phyloP scores from a whole-genome alignment of 2,329 filamentous ascomycete genomes.

The Trichoderma guizhouense region DNA sequence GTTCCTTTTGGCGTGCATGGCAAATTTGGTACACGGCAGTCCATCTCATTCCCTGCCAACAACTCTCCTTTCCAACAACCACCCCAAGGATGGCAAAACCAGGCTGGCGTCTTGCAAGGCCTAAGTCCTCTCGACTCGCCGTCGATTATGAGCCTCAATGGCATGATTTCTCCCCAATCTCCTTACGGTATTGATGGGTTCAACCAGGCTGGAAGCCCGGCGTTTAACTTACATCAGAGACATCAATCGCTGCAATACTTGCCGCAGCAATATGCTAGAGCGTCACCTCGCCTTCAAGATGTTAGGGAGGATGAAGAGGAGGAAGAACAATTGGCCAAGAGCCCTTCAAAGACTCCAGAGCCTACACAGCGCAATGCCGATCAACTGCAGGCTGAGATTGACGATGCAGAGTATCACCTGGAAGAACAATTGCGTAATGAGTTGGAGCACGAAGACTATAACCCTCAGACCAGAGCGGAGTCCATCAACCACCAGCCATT shows the following conservation, averaged over 20 bases:
- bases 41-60: slow-evolving; percentile 62
- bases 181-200: slow-evolving; percentile 57
- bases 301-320: slow-evolving; percentile 72
- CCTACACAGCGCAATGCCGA: slow-evolving; percentile 50
- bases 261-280: slow-evolving; percentile 51
- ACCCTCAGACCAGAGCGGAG: slow-evolving; percentile 52
- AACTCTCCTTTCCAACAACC: slow-evolving; percentile 65
- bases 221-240: slow-evolving; percentile 49
- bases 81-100: slow-evolving; percentile 57
- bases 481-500: slow-evolving; percentile 26
- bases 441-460: slow-evolving; percentile 74
- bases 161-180: slow-evolving; percentile 61
- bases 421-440: slow-evolving; percentile 77
- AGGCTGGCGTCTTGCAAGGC: slow-evolving; percentile 52
- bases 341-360: slow-evolving; percentile 54
- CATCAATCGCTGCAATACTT: slow-evolving; percentile 60
- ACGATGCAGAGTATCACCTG: slow-evolving; percentile 81
- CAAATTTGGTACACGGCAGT: slow-evolving; percentile 68
- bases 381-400: slow-evolving; percentile 80
- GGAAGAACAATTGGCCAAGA: slow-evolving; percentile 55
- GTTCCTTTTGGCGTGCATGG: slow-evolving; percentile 60
- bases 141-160: slow-evolving; percentile 49
- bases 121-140: slow-evolving; percentile 62
- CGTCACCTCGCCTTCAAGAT: slow-evolving; percentile 64
- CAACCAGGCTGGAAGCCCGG: slow-evolving; percentile 39